phyloP scores from a whole-genome alignment of 2,329 filamentous ascomycete genomes.

The Tolypocladium cylindrosporum region DNA sequence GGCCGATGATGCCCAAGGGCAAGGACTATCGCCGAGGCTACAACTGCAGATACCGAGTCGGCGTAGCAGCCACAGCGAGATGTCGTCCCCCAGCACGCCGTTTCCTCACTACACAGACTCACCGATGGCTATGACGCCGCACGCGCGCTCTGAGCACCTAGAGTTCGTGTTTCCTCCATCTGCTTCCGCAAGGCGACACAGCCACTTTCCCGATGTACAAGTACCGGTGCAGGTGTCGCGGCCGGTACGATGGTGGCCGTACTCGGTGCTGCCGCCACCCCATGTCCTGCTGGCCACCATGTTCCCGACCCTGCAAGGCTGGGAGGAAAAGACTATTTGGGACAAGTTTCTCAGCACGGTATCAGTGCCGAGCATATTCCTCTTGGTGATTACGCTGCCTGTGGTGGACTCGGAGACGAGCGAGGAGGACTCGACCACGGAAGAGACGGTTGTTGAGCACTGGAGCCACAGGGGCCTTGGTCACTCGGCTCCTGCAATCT shows the following conservation, averaged over 20 bases:
- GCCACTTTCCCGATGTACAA: conserved; percentile 35
- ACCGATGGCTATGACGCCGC: conserved; percentile 32
- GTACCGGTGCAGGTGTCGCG: conserved; percentile 26
- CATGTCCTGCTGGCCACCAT: conserved; percentile 61
- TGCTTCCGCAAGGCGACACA: conserved; percentile 28
- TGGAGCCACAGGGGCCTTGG: conserved; percentile 15
- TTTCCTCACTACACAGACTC: conserved; percentile 62
- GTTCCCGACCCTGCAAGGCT: conserved; percentile 79
- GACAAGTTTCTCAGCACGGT: conserved; percentile 73
- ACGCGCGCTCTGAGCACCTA: conserved; percentile 29
- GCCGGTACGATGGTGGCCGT: conserved; percentile 71
- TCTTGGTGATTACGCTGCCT: conserved; percentile 82
- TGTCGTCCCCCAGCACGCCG: conserved; percentile 44
- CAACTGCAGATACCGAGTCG: conserved; percentile 38
- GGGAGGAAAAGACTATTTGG: conserved; percentile 74
- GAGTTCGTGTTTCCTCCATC: conserved; percentile 45
- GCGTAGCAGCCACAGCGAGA: conserved; percentile 29
- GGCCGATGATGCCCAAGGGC: neutral
- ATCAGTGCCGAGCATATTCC: conserved; percentile 81
- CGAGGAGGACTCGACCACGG: conserved; percentile 24
- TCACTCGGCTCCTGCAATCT: conserved; percentile 23
- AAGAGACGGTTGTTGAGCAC: conserved; percentile 18
- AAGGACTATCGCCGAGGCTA: conserved; percentile 16
- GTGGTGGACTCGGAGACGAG: conserved; percentile 68
- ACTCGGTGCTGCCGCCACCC: conserved; percentile 60